Conservation (phyloP, 208 protist genomes). For the Zelonia costaricensis region DNA sequence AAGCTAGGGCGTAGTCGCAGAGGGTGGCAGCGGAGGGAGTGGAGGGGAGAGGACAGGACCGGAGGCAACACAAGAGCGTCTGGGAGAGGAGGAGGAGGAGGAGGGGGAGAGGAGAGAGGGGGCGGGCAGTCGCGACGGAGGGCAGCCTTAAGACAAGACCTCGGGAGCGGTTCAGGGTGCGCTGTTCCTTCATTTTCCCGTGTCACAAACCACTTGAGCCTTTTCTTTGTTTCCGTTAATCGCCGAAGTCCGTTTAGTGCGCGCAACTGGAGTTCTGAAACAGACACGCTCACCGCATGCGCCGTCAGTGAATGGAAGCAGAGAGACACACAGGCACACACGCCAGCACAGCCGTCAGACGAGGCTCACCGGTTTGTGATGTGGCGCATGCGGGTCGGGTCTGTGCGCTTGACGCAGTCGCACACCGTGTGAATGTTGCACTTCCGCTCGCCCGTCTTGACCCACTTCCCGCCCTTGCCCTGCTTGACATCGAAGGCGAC, state of each 20-base stretch:
- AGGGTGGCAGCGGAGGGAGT: too few relatives aligned
- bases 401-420: conserved; percentile 87
- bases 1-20: too few relatives aligned
- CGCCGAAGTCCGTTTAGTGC: too few relatives aligned
- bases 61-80: neutral
- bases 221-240: too few relatives aligned
- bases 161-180: neutral
- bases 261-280: too few relatives aligned
- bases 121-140: neutral
- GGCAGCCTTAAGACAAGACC: neutral
- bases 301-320: neutral
- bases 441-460: conserved; percentile 77
- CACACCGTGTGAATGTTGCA: conserved; percentile 92
- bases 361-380: conserved; percentile 90
- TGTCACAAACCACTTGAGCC: too few relatives aligned
- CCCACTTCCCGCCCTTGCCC: conserved; percentile 84
- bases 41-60: neutral
- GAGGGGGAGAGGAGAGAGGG: neutral
- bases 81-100: neutral
- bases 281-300: too few relatives aligned
- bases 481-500: conserved; percentile 87
- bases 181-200: too few relatives aligned
- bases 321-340: neutral
- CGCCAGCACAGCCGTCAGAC: neutral
- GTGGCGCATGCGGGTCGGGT: conserved; percentile 77